phyloP scores from a whole-genome alignment of 805 yeast species.

The Candida palmyrensis region DNA sequence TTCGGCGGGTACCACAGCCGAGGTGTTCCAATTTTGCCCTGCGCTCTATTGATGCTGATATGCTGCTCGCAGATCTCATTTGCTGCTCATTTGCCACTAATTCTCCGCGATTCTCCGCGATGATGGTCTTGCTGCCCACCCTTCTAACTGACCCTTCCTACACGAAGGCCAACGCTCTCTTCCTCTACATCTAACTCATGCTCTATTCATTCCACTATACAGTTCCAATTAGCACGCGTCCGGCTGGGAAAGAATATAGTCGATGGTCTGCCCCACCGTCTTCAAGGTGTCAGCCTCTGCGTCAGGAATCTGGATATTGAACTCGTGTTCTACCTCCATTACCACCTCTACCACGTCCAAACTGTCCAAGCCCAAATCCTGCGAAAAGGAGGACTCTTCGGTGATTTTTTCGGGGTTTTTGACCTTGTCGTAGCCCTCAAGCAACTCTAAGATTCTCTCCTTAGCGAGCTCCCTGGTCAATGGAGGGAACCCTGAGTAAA shows the following conservation, averaged over 20 bases:
- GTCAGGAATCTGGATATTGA: slow-evolving; percentile 44
- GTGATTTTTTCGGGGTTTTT: slow-evolving; percentile 31
- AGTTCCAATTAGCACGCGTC: slow-evolving; percentile 37
- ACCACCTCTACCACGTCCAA: slow-evolving; percentile 44
- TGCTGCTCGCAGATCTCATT: too few relatives aligned
- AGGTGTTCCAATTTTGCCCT: too few relatives aligned
- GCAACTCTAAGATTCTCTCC: slow-evolving; percentile 57
- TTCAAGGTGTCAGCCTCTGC: slow-evolving; percentile 41
- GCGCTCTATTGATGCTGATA: too few relatives aligned
- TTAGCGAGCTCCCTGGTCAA: slow-evolving; percentile 58
- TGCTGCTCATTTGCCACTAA: too few relatives aligned
- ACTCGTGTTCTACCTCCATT: slow-evolving; percentile 44
- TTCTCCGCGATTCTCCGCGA: too few relatives aligned
- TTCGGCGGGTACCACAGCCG: too few relatives aligned
- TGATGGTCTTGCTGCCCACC: too few relatives aligned
- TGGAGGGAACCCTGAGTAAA: slow-evolving; percentile 55
- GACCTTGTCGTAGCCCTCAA: slow-evolving; percentile 61
- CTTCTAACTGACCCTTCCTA: too few relatives aligned
- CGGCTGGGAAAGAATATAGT: slow-evolving; percentile 36
- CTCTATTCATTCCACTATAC: too few relatives aligned
- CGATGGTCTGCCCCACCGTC: slow-evolving; percentile 42
- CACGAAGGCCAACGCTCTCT: too few relatives aligned
- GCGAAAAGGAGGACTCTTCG: slow-evolving; percentile 30
- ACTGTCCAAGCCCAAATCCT: slow-evolving; percentile 43
- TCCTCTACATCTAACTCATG: too few relatives aligned